Conservation (phyloP, 495 filamentous ascomycete genomes). For the Daldinia caldariorum region DNA sequence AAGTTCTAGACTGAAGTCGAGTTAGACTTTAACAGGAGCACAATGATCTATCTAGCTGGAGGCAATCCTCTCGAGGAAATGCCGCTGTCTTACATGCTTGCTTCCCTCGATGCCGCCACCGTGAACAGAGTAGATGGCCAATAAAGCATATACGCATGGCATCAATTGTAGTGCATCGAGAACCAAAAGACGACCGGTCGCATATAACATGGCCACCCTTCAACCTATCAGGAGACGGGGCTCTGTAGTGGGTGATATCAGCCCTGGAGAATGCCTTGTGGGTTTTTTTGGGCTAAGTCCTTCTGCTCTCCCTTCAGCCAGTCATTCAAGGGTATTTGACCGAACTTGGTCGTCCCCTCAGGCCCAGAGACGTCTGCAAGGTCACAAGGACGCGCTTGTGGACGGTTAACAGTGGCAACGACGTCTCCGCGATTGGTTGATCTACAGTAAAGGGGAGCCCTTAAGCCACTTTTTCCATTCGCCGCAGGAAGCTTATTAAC, state of each 20-base stretch:
- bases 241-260: conserved; percentile 25
- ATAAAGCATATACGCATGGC: conserved; percentile 42
- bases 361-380: conserved; percentile 25
- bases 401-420: conserved; percentile 17
- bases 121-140: conserved; percentile 21
- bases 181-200: conserved; percentile 32
- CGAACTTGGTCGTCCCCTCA: conserved; percentile 30
- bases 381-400: conserved; percentile 30
- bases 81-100: conserved; percentile 38
- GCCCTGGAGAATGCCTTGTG: conserved; percentile 31
- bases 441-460: conserved; percentile 12
- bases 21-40: conserved; percentile 13
- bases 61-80: conserved; percentile 16
- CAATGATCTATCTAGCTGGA: conserved; percentile 8
- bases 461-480: background rate
- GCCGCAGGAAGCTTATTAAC: background rate
- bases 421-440: conserved; percentile 18
- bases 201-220: conserved; percentile 32
- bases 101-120: conserved; percentile 28
- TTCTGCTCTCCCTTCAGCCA: conserved; percentile 15
- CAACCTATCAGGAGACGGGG: conserved; percentile 29
- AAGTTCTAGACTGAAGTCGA: conserved; percentile 17
- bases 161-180: conserved; percentile 33
- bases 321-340: conserved; percentile 20
- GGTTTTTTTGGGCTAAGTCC: conserved; percentile 18